Evolutionary conservation across 768 basidiomycete species (phyloP).

Genomic region (Russula brevipes): DNA sequence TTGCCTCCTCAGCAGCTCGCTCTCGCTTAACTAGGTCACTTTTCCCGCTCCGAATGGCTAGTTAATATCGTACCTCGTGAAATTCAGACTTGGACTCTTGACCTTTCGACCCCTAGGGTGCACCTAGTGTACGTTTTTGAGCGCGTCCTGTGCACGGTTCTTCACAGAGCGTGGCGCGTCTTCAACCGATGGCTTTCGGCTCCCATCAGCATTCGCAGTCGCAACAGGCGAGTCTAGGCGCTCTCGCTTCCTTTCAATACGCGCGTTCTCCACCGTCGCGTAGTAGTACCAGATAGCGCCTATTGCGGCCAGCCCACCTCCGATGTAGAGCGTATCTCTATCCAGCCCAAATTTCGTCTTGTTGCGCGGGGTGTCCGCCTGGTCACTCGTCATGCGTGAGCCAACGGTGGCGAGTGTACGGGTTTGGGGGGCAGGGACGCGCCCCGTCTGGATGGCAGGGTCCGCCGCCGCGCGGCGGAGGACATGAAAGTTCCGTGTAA

Average conservation of each 20-base stretch:
- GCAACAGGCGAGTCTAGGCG: background rate
- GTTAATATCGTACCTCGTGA: background rate
- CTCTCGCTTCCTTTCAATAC: conserved; percentile 14
- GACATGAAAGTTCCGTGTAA: background rate
- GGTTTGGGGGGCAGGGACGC: background rate
- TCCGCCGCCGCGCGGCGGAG: background rate
- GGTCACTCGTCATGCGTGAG: conserved; percentile 9
- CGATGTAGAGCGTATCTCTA: conserved; percentile 14
- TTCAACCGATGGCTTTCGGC: conserved; percentile 6
- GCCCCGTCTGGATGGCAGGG: conserved; percentile 1
- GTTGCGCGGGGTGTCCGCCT: background rate
- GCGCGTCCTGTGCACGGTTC: background rate
- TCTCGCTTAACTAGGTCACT: background rate
- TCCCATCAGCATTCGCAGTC: conserved; percentile 1
- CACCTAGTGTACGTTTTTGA: conserved; percentile 1
- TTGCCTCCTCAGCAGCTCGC: background rate
- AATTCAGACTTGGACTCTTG: background rate
- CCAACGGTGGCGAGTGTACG: conserved; percentile 14
- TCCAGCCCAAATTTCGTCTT: background rate
- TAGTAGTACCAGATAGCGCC: conserved; percentile 24
- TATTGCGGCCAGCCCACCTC: conserved; percentile 16
- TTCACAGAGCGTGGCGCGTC: background rate
- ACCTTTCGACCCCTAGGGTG: background rate
- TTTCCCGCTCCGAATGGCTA: background rate
- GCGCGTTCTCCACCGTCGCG: conserved; percentile 14